These are phyloP conservation scores for Dothistroma pini DNA, from an alignment of 2,329 filamentous ascomycete species.

Conservation along the genomic window DNA sequence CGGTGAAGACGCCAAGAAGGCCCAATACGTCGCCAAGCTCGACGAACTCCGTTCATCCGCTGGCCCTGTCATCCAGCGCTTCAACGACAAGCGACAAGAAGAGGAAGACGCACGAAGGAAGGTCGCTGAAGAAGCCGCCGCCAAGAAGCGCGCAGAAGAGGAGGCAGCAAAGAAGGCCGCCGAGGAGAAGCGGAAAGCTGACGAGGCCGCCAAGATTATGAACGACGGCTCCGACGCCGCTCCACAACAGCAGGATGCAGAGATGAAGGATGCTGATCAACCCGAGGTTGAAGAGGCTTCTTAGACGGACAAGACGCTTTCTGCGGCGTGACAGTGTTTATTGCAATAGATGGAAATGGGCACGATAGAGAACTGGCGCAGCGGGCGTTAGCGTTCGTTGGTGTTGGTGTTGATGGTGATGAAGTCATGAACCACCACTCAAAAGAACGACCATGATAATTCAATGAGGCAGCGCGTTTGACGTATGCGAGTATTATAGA, in stretches of 20 bases:
- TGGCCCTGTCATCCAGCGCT: slow-evolving; percentile 86
- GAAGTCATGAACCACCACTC: background rate
- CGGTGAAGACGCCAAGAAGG: slow-evolving; percentile 90
- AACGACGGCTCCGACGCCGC: slow-evolving; percentile 34
- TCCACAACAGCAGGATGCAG: slow-evolving; percentile 42
- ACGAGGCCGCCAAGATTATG: slow-evolving; percentile 40
- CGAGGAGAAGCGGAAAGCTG: slow-evolving; percentile 59
- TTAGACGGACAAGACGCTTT: background rate
- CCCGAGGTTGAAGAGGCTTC: slow-evolving; percentile 31
- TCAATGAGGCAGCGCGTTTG: background rate
- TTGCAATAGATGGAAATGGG: slow-evolving; percentile 12
- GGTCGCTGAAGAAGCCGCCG: slow-evolving; percentile 62
- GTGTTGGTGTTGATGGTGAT: slow-evolving; percentile 15
- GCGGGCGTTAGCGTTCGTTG: background rate
- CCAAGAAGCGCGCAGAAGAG: slow-evolving; percentile 60
- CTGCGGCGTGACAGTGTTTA: background rate
- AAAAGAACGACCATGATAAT: background rate
- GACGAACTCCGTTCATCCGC: slow-evolving; percentile 90
- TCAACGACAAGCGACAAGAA: slow-evolving; percentile 89
- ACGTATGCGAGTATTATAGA: slow-evolving; percentile 1
- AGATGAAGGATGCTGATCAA: slow-evolving; percentile 57
- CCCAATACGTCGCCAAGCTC: slow-evolving; percentile 88
- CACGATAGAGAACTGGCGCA: background rate
- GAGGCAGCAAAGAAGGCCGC: slow-evolving; percentile 77
- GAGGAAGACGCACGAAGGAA: slow-evolving; percentile 71